Evolutionary conservation across 2,329 filamentous ascomycete genomes (phyloP), one percentile per base, ranked within the genome.

Genomic region (Aschersonia sp.): DNA sequence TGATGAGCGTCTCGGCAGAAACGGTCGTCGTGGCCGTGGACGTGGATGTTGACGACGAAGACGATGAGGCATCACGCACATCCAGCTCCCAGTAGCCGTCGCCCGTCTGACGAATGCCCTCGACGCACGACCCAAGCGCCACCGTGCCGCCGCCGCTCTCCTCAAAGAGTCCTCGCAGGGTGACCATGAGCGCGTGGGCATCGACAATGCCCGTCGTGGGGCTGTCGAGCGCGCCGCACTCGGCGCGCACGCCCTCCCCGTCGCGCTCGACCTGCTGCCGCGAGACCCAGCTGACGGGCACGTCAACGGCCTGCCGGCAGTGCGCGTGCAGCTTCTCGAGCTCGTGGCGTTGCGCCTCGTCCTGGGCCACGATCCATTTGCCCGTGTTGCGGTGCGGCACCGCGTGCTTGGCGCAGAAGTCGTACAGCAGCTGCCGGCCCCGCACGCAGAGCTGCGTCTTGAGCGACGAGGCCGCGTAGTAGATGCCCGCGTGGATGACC

Each of bases 331-430:
- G 63, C 22, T 58, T 62, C 54, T 80, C 65, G 2, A 76, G 76
- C 43, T 78, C 78, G n/a, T 68, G 72, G 60, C 77, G 74, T 68
- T 97, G 86, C 44, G 67, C 68, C 1, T 72, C 71, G 46, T 80
- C 83, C 68, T 97, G 92, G 1, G 90, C 90, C 1, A 97, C 85
- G 57, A 97, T 85, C 89, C 90, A 96, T 69, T 96, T 97, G 50
- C 88, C 88, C 30, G 80, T 85, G 60, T 83, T 83, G 47, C 73
- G 73, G 65, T 92, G 76, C 0, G 79, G 78, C 46, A 98, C 83
- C 49, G 65, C 64, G 57, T 85, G 70, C 49, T 68, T 68, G 5
- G 68, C 65, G 68, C 90, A 96, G 42, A 94, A 77, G 4, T 71
- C 73, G 66, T 98, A 98, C 50, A 97, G 71, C 61, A 87, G 71